Percentiles rank a stretch among this genome's conserved stretches.
Evolutionary conservation across 257 asterid species (phyloP).

Genomic region (Capsicum pubescens): DNA sequence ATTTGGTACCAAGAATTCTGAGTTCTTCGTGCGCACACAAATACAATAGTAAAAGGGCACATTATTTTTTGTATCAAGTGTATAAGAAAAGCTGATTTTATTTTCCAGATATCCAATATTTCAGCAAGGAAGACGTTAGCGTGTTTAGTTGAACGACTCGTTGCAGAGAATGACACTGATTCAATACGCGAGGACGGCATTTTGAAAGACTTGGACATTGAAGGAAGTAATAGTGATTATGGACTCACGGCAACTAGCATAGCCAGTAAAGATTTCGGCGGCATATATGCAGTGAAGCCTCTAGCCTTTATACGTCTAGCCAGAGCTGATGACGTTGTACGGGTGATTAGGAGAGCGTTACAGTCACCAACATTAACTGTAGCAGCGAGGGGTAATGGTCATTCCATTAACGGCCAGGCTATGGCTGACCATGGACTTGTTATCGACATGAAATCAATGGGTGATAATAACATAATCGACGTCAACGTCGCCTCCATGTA

Average conservation of each 20-base stretch:
- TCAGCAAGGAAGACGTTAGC: slow-evolving; percentile 60
- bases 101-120: not conserved
- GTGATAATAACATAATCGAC: slow-evolving; percentile 31
- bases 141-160: slow-evolving; percentile 58
- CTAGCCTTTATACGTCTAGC: slow-evolving; percentile 66
- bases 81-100: not conserved
- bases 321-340: slow-evolving; percentile 61
- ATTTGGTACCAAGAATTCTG: not conserved
- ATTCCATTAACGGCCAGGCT: slow-evolving; percentile 93
- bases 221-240: slow-evolving; percentile 47
- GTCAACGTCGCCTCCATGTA: slow-evolving; percentile 42
- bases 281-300: slow-evolving; percentile 57
- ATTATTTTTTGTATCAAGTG: not conserved
- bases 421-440: slow-evolving; percentile 82
- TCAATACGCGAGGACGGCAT: slow-evolving; percentile 45
- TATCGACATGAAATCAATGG: slow-evolving; percentile 68
- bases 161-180: slow-evolving; percentile 59
- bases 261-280: slow-evolving; percentile 80
- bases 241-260: slow-evolving; percentile 27
- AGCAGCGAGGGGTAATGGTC: slow-evolving; percentile 98
- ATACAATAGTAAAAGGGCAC: not conserved
- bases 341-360: slow-evolving; percentile 54
- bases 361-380: slow-evolving; percentile 67
- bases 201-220: slow-evolving; percentile 52
- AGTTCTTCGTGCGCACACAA: not conserved